Evolutionary conservation across 257 asterid species (phyloP).

Genomic region (Capsicum baccatum): DNA sequence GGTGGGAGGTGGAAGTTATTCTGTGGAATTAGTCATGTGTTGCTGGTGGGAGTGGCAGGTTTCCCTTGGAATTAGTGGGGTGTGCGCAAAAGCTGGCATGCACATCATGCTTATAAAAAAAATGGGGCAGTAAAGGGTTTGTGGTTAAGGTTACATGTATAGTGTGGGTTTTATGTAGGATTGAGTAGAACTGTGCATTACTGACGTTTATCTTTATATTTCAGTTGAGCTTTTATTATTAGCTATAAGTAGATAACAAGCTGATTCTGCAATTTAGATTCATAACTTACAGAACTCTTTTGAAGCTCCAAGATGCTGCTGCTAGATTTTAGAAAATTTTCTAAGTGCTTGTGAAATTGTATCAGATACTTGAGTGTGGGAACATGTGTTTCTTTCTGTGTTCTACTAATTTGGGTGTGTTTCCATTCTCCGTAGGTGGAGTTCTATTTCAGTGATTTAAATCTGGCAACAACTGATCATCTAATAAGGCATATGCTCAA

Average conservation of each 20-base stretch:
- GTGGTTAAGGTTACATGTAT: background rate
- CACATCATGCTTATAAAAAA: no score
- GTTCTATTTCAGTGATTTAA: constrained; percentile 88
- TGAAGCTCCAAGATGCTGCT: background rate
- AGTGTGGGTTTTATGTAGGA: background rate
- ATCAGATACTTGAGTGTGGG: background rate
- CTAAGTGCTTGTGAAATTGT: background rate
- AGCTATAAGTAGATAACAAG: background rate
- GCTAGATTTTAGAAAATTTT: background rate
- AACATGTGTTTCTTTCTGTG: background rate
- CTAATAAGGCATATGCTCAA: constrained; percentile 66
- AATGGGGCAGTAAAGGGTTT: background rate
- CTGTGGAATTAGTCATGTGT: no score
- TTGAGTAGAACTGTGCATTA: background rate
- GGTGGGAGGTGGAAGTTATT: no score
- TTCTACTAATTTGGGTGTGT: background rate
- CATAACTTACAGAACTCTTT: background rate
- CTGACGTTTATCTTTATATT: background rate
- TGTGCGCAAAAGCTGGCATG: no score
- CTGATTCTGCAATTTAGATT: background rate
- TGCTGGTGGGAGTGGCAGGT: no score
- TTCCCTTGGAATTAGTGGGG: no score
- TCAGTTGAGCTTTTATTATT: background rate
- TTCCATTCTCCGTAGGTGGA: constrained; percentile 62
- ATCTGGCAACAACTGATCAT: constrained; percentile 89